These are phyloP conservation scores for Tulasnella sp. DNA, from an alignment of 768 basidiomycete genomes.

Conservation along the genomic window DNA sequence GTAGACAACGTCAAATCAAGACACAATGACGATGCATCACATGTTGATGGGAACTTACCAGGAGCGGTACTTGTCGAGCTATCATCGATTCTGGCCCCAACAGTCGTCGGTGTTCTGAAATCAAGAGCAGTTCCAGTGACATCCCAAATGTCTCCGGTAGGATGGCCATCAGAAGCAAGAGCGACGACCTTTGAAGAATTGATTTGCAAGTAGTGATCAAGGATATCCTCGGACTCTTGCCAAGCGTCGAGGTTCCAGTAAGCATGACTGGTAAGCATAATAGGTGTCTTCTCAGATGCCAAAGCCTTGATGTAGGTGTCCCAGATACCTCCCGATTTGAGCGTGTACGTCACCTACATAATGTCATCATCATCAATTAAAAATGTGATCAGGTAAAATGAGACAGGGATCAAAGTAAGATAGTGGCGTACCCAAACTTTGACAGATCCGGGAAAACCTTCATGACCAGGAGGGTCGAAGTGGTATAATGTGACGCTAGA, in stretches of 20 bases:
- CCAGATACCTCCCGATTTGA: slow-evolving; percentile 33
- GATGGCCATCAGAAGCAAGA: slow-evolving; percentile 29
- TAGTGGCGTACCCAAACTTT: slow-evolving; percentile 13
- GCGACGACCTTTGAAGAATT: slow-evolving; percentile 32
- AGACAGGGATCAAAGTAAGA: no score
- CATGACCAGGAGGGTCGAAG: slow-evolving; percentile 37
- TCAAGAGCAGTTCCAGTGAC: slow-evolving; percentile 33
- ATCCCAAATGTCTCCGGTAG: slow-evolving; percentile 29
- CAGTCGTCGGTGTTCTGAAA: slow-evolving; percentile 31
- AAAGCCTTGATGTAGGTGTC: slow-evolving; percentile 34
- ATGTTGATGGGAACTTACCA: slow-evolving; percentile 20
- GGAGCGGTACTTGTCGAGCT: slow-evolving; percentile 33
- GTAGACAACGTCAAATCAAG: slow-evolving; percentile 20
- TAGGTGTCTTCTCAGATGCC: slow-evolving; percentile 40
- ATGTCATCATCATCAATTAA: not conserved
- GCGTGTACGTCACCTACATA: slow-evolving; percentile 35
- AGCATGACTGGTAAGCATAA: slow-evolving; percentile 44
- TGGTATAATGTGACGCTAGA: slow-evolving; percentile 43
- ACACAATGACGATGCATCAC: not conserved
- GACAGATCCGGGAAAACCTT: slow-evolving; percentile 41
- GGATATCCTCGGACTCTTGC: slow-evolving; percentile 33
- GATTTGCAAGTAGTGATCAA: slow-evolving; percentile 29
- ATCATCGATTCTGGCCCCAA: slow-evolving; percentile 26
- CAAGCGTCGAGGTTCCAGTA: slow-evolving; percentile 48
- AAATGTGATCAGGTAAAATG: not conserved